Evolutionary conservation across 345 rosid species (phyloP).

Genomic region (Salix udensis): DNA sequence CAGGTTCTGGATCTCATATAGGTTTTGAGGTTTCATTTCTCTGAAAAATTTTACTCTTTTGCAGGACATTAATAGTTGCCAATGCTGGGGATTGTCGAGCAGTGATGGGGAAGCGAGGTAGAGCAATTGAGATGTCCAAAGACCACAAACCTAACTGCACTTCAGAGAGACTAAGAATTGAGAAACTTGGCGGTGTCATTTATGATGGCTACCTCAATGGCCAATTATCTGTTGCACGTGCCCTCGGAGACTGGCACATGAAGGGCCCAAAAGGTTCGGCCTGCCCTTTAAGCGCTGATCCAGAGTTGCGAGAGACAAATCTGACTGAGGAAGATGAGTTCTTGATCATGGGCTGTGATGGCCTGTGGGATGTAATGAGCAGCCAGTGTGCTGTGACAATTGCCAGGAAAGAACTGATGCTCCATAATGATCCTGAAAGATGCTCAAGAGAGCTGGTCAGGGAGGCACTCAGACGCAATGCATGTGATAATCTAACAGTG

Average conservation of each 20-base stretch:
- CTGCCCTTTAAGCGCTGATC: conserved; percentile 84
- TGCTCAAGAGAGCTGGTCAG: conserved; percentile 88
- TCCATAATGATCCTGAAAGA: conserved; percentile 92
- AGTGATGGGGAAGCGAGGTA: conserved; percentile 83
- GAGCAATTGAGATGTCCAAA: conserved; percentile 84
- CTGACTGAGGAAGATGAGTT: conserved; percentile 89
- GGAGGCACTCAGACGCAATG: conserved; percentile 72
- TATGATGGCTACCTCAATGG: conserved; percentile 97
- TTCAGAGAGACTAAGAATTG: conserved; percentile 74
- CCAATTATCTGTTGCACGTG: conserved; percentile 93
- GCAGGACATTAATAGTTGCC: conserved; percentile 76
- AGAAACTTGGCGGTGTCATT: conserved; percentile 81
- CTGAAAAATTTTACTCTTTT: neutral
- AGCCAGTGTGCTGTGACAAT: conserved; percentile 91
- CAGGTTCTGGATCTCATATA: neutral
- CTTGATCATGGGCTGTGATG: conserved; percentile 94
- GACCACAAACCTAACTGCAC: conserved; percentile 90
- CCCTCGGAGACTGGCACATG: conserved; percentile 99
- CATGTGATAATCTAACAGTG: conserved; percentile 84
- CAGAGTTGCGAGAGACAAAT: conserved; percentile 66
- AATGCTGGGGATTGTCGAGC: conserved; percentile 99
- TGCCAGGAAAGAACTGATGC: conserved; percentile 76
- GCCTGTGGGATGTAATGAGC: conserved; percentile 98
- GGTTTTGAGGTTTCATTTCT: neutral
- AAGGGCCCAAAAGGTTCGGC: conserved; percentile 88